Base-by-base conservation (phyloP, 805 yeast species). In the Suhomyces prunicola region DNA sequence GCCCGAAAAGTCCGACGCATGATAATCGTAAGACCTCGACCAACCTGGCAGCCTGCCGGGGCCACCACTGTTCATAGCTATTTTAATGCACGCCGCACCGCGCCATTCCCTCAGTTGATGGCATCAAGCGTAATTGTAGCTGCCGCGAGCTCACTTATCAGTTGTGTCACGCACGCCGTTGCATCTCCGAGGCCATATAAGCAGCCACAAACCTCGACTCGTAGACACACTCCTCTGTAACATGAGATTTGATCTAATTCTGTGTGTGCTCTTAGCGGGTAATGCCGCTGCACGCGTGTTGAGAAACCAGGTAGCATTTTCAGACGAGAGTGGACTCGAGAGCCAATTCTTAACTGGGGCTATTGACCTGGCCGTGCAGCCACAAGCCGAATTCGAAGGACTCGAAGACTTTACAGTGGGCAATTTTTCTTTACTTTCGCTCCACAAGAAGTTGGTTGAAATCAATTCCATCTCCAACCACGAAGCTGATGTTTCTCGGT, bases 401-500 rank as follows among this genome's bases (percentile, higher is more conserved):
- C 46, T 54, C 8, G 17, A 46, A 9, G 61, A 58, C 53, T 54
- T 23, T 36, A 48, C 23, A 8, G 46, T 56, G 8, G 56, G 51
- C 44, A 50, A 47, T 22, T 54, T 56, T 39, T 57, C 60, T 47
- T 50, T 68, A 17, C 54, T 70, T 19, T 55, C 55, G 6, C 60
- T 70, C 27, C 75, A 70, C 57, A 60, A 62, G 50, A 51, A 50
- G 9, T 55, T 71, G 46, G 60, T 70, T 1, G 66, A 65, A 7
- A 61, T 61, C 48, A 55, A 57, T 4, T 69, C 73, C 5, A 56
- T 69, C n/a, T 56, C 61, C 29, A 53, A 58, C 27, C 54, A 61
- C 35, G 76, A 71, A 51, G 22, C 36, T 22, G 64, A 55, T 0
- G 83, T 76, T 1, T 76, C 79, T 1, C 52, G 61, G 2, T 81